Evolutionary conservation across 2,329 filamentous ascomycete species (phyloP), one percentile per base, ranked within the genome.

Genomic region (Botryotinia calthae): DNA sequence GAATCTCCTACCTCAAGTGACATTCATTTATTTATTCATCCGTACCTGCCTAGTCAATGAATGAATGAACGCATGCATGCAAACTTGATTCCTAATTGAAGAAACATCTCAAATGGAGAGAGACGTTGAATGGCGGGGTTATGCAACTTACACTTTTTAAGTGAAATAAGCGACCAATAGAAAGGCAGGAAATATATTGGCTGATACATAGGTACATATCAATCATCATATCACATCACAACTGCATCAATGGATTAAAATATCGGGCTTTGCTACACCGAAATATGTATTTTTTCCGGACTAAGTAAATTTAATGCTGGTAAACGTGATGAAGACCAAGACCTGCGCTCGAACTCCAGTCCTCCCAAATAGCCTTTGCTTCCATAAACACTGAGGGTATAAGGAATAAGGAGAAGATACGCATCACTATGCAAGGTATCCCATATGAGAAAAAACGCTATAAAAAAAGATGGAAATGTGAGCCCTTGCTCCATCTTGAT

Each of bases 221-320:
- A 31, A 34, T 58, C 66, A 64, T 62, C 44, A 42, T 40, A 42
- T 34, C 25, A 28, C 28, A 66, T 72, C 62, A 66, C 70, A 34
- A 61, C 66, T 71, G 70, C 42, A 63, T 56, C 51, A n/a, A 28
- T 56, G n/a, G 14, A 56, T 69, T 31, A 73, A 62, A 31, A 62
- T 20, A 70, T 75, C 75, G 75, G 75, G 58, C 54, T 46, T 54
- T 42, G 62, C 70, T 76, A 67, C 46, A 61, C 75, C 75, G 75
- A 76, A 70, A 37, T 68, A 25, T 68, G 34, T 72, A 74, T 75
- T 76, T 74, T 74, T 73, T 75, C 75, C 75, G 75, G 54, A 68
- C 51, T 40, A 65, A 46, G 7, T 22, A 28, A 51, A 48, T 37
- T 70, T 48, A 28, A 64, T 28, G 25, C 58, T 51, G 54, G 25